These are phyloP conservation scores for Boletus barrowsii DNA, from an alignment of 768 basidiomycete species.

Conservation along the genomic window DNA sequence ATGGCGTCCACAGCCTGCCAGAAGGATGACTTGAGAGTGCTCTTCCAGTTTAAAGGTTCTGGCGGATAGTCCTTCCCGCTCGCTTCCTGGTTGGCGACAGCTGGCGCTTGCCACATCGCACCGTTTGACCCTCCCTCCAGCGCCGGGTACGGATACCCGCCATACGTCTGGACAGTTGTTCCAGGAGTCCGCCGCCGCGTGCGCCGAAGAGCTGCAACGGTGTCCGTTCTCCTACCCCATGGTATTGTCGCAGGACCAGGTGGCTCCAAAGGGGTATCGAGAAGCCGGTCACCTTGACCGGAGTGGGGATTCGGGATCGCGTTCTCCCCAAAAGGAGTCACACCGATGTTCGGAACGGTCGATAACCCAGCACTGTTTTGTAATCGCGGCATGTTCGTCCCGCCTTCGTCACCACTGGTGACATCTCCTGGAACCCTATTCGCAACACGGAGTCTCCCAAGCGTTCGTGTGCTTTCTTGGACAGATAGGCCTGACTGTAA, in stretches of 20 bases:
- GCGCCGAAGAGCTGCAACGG: slow-evolving; percentile 23
- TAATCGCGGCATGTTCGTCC: slow-evolving; percentile 6
- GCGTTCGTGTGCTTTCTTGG: slow-evolving; percentile 33
- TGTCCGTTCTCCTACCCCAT: slow-evolving; percentile 28
- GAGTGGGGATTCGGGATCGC: not conserved
- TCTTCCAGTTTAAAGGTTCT: slow-evolving; percentile 38
- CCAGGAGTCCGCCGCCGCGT: slow-evolving; percentile 7
- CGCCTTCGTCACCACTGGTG: slow-evolving; percentile 35
- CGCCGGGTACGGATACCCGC: slow-evolving; percentile 11
- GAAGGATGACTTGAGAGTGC: slow-evolving; percentile 41
- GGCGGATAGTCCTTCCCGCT: not conserved
- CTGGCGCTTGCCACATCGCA: not conserved
- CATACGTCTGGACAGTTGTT: slow-evolving; percentile 9
- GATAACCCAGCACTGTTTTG: not conserved
- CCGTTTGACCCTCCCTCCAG: not conserved
- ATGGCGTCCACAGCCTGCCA: slow-evolving; percentile 50
- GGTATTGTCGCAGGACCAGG: slow-evolving; percentile 23
- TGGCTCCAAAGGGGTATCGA: slow-evolving; percentile 8
- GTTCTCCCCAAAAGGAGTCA: not conserved
- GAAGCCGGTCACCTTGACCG: not conserved
- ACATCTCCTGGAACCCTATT: slow-evolving; percentile 49
- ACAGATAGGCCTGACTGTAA: slow-evolving; percentile 20
- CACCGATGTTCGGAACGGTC: not conserved
- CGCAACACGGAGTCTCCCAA: slow-evolving; percentile 47
- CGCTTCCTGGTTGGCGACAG: not conserved